phyloP scores from a whole-genome alignment of 164 flowering plant genomes.

The Liriodendron chinense region DNA sequence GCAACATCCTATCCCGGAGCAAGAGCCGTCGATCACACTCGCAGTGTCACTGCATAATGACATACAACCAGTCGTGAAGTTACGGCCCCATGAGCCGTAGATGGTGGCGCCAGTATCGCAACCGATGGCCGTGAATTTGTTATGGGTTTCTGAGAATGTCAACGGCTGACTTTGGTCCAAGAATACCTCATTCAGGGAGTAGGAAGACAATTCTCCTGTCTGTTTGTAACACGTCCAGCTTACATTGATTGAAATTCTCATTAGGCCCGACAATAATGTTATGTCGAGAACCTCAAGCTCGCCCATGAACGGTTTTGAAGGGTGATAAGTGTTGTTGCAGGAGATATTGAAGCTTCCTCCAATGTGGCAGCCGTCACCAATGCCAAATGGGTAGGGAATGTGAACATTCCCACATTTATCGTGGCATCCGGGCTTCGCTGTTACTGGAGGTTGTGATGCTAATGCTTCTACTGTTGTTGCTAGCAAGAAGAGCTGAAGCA shows the following conservation, averaged over 20 bases:
- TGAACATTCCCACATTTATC: background rate
- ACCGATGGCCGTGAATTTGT: slow-evolving; percentile 13
- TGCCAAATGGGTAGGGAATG: background rate
- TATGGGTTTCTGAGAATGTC: slow-evolving; percentile 4
- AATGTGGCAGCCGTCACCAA: background rate
- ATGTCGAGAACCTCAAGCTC: background rate
- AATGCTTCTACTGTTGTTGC: no score
- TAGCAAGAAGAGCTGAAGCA: no score
- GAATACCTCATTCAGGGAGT: background rate
- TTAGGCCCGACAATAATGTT: background rate
- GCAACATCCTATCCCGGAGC: no score
- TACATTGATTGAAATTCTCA: background rate
- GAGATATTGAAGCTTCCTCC: background rate
- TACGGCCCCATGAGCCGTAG: no score
- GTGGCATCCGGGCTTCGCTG: background rate
- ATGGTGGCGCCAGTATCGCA: background rate
- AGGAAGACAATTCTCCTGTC: background rate
- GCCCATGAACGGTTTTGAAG: background rate
- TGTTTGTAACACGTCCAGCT: background rate
- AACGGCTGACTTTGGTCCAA: background rate
- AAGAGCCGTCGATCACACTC: no score
- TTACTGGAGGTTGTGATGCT: no score
- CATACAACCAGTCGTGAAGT: no score
- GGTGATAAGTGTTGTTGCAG: background rate
- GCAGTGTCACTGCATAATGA: no score